Conservation (phyloP, 176 grass and related monocot species). For the Avena insularis region DNA sequence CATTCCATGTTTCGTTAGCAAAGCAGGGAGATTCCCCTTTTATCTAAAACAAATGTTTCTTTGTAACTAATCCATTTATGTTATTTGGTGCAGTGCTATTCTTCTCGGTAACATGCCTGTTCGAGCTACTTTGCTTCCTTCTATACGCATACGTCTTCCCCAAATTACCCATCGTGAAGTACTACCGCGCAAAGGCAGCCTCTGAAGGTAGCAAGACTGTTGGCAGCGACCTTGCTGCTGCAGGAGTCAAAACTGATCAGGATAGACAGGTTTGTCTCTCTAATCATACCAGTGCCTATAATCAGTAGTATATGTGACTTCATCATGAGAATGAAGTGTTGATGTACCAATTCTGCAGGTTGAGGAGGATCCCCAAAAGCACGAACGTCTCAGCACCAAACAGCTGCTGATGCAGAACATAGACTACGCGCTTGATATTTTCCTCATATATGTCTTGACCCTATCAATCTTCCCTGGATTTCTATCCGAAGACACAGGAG, state of each 20-base stretch:
- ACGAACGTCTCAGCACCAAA: conserved; percentile 69
- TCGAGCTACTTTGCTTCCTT: conserved; percentile 70
- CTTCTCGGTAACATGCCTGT: conserved; percentile 68
- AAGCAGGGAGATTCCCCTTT: too few relatives aligned
- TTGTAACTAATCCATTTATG: conserved; percentile 6
- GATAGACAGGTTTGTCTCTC: conserved; percentile 25
- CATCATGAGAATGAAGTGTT: not conserved
- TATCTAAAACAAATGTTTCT: not conserved
- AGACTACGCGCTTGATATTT: conserved; percentile 68
- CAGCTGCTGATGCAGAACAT: conserved; percentile 74
- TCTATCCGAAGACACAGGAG: conserved; percentile 90
- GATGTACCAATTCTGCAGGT: conserved; percentile 37
- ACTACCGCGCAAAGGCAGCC: conserved; percentile 71
- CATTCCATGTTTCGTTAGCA: too few relatives aligned
- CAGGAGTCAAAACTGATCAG: conserved; percentile 45
- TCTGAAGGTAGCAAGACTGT: conserved; percentile 70
- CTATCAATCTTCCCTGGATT: conserved; percentile 94
- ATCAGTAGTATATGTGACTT: not conserved
- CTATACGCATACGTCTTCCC: conserved; percentile 80
- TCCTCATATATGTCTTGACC: conserved; percentile 86
- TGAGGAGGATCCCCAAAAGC: conserved; percentile 79
- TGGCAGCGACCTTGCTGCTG: conserved; percentile 70
- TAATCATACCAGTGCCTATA: not conserved
- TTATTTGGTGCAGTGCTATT: conserved; percentile 61
- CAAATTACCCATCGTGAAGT: conserved; percentile 86